Evolutionary conservation across 2,329 filamentous ascomycete species (phyloP).

Genomic region (Epichloe coenophiala): DNA sequence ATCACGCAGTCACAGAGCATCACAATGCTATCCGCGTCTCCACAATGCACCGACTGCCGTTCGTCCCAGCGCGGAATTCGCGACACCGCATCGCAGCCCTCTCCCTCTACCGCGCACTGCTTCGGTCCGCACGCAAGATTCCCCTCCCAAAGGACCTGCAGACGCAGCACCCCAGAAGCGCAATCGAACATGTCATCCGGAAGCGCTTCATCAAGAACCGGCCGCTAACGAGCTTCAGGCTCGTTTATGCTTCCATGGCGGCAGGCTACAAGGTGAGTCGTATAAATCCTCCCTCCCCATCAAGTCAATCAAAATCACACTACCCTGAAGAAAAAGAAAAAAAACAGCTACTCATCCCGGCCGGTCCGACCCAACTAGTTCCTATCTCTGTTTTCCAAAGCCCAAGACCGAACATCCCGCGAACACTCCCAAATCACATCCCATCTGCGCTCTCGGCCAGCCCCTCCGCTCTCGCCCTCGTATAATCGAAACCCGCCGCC

Average conservation of each 20-base stretch:
- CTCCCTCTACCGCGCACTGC: slow-evolving; percentile 58
- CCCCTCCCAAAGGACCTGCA: slow-evolving; percentile 33
- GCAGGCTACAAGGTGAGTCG: slow-evolving; percentile 51
- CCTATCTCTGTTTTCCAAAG: slow-evolving; percentile 26
- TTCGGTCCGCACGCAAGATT: slow-evolving; percentile 41
- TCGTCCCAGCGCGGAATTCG: slow-evolving; percentile 35
- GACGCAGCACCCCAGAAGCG: slow-evolving; percentile 9
- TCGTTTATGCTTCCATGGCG: slow-evolving; percentile 48
- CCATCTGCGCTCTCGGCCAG: slow-evolving; percentile 23
- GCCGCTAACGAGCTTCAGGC: slow-evolving; percentile 41
- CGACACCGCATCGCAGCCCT: slow-evolving; percentile 45
- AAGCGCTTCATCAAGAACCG: slow-evolving; percentile 50
- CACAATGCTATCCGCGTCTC: not conserved
- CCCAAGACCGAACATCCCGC: slow-evolving; percentile 21
- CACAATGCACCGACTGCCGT: slow-evolving; percentile 18
- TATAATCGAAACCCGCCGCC: slow-evolving; percentile 7
- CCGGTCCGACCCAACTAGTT: slow-evolving; percentile 14
- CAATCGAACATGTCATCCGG: slow-evolving; percentile 36
- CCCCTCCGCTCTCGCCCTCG: slow-evolving; percentile 8
- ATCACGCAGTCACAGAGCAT: not conserved
- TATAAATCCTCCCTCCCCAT: no score
- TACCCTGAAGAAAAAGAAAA: not conserved
- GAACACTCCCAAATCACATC: slow-evolving; percentile 28
- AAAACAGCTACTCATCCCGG: not conserved
- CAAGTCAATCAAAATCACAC: no score